These are phyloP conservation scores for Viridothelium virens DNA, from an alignment of 495 filamentous ascomycete genomes.

Conservation along the genomic window DNA sequence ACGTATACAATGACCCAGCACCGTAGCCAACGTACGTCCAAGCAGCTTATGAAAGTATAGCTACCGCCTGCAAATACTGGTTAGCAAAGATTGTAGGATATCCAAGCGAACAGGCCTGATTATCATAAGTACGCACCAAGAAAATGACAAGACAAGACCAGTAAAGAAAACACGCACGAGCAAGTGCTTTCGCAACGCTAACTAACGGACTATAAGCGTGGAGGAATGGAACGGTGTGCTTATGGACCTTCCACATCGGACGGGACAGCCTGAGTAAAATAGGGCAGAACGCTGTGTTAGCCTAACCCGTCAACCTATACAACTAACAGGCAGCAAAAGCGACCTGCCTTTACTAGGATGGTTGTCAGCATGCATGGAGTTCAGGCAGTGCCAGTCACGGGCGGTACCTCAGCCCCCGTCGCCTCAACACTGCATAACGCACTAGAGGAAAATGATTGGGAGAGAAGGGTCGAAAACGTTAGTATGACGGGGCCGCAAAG, in stretches of 20 bases:
- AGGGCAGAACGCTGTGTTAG: neutral
- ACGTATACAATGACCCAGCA: too few species aligned
- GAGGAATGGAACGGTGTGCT: neutral
- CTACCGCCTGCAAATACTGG: neutral
- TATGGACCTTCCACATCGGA: neutral
- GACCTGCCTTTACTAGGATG: neutral
- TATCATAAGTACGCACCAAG: too few species aligned
- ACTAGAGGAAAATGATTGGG: neutral
- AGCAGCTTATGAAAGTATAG: too few species aligned
- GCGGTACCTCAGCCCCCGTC: constrained; percentile 8
- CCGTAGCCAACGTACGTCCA: too few species aligned
- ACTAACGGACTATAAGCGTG: too few species aligned
- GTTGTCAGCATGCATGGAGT: constrained; percentile 2
- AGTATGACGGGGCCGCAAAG: neutral
- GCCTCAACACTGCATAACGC: neutral
- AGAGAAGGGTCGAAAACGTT: neutral
- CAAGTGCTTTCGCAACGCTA: too few species aligned
- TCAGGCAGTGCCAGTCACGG: constrained; percentile 1
- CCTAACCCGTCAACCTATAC: neutral
- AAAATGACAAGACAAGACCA: neutral
- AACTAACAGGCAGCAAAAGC: neutral
- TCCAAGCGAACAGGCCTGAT: neutral
- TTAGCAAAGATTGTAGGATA: neutral
- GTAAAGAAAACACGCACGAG: too few species aligned
- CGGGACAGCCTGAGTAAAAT: neutral